Evolutionary conservation across 768 basidiomycete species (phyloP).

Genomic region (Termitomyces sp.): DNA sequence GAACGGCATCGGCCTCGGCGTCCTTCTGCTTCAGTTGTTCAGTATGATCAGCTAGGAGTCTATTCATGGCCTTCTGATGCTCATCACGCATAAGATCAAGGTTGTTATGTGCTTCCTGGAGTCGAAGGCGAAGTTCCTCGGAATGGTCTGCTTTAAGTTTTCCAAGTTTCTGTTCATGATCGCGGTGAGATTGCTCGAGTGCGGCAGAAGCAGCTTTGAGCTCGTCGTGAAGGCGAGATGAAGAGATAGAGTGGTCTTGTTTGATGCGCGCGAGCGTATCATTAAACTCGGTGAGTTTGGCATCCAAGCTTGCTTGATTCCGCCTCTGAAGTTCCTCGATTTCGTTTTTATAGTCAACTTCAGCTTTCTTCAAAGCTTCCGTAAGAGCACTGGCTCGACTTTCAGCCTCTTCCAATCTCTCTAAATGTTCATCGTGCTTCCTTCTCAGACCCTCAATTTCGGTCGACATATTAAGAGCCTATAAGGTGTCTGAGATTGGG

Average conservation of each 20-base stretch:
- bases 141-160: conserved; percentile 55
- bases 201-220: conserved; percentile 39
- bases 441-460: conserved; percentile 76
- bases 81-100: conserved; percentile 50
- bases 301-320: conserved; percentile 33
- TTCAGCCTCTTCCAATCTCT: conserved; percentile 53
- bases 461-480: conserved; percentile 86
- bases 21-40: conserved; percentile 60
- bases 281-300: conserved; percentile 35
- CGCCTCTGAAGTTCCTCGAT: conserved; percentile 40
- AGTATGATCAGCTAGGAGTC: conserved; percentile 51
- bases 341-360: conserved; percentile 32
- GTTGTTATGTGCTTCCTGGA: conserved; percentile 52
- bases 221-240: conserved; percentile 41
- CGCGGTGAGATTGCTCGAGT: conserved; percentile 48
- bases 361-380: conserved; percentile 29
- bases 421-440: conserved; percentile 54
- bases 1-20: conserved; percentile 50
- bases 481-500: conserved; percentile 1
- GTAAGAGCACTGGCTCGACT: conserved; percentile 56
- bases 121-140: conserved; percentile 49
- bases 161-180: conserved; percentile 61
- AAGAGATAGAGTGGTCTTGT: conserved; percentile 43
- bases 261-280: conserved; percentile 46
- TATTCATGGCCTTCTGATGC: conserved; percentile 51